phyloP scores from a whole-genome alignment of 2,329 filamentous ascomycete genomes.

The Tetracladium maxilliforme region DNA sequence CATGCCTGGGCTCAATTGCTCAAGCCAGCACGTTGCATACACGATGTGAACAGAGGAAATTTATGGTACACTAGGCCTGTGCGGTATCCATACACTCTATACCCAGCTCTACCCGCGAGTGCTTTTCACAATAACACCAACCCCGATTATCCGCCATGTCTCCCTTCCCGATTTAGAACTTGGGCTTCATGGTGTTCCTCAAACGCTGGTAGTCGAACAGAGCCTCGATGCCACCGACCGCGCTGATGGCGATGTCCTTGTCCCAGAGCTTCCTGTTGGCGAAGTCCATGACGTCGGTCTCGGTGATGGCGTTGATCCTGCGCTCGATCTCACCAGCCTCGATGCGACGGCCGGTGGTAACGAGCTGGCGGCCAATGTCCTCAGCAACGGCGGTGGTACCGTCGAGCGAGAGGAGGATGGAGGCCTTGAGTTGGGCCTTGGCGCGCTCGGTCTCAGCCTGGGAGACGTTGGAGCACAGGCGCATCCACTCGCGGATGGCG shows the following conservation, averaged over 20 bases:
- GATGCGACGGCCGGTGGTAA: constrained; percentile 90
- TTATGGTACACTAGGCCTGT: too few relatives aligned
- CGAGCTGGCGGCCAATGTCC: constrained; percentile 96
- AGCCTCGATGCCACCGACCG: constrained; percentile 86
- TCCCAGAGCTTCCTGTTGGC: constrained; percentile 94
- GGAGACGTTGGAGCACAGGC: constrained; percentile 76
- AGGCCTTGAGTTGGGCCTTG: constrained; percentile 98
- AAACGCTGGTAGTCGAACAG: constrained; percentile 65
- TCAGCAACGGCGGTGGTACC: constrained; percentile 95
- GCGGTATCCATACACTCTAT: too few relatives aligned
- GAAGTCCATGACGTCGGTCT: constrained; percentile 95
- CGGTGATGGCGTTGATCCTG: constrained; percentile 74
- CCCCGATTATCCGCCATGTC: too few relatives aligned
- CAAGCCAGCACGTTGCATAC: too few relatives aligned
- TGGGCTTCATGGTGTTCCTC: constrained; percentile 79
- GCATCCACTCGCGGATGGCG: constrained; percentile 94
- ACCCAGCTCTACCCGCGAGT: too few relatives aligned
- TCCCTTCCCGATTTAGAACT: too few relatives aligned
- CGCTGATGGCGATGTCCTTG: constrained; percentile 86
- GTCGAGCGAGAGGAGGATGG: constrained; percentile 90
- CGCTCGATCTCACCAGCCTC: constrained; percentile 89
- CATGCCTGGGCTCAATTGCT: too few relatives aligned
- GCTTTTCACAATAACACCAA: too few relatives aligned
- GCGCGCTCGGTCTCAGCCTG: constrained; percentile 91
- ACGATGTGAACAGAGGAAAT: too few relatives aligned